Base-by-base conservation (phyloP, 1,284 basidiomycete species). In the Schizophyllum commune region DNA sequence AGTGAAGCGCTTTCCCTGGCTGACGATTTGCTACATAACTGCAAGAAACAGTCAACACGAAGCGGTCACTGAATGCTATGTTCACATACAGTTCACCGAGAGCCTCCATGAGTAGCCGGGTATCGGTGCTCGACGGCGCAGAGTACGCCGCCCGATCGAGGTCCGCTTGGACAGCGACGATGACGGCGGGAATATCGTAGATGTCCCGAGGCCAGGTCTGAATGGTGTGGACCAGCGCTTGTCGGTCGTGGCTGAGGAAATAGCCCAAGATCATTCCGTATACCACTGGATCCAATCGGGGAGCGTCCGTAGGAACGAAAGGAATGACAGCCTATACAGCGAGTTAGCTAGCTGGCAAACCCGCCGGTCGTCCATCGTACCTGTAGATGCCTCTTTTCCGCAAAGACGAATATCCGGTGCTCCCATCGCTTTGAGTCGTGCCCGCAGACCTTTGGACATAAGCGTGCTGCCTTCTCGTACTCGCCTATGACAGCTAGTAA, bases 201-300 rank as follows among this genome's bases (percentile, higher is more conserved):
- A 98, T 92, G 11, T 90, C 88, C 34, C 81, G 83, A 2, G 96
- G 95, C 97, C 97, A 99, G 39, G 86, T 83, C 63, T 85, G 86
- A 68, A 98, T 86, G 1, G 89, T 95, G 65, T 82, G 78, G 9
- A 94, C 75, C 11, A 99, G 77, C 1, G 85, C 81, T 89, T 95
- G 62, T 68, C 82, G 84, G 71, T 98, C 91, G 61, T 91, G 83
- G 1, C 84, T 80, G 15, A 99, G 76, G 70, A 95, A 92, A 71
- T 98, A 85, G 0, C 88, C 93, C 1, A 99, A 80, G 55, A 98
- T 88, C 91, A 98, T 94, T 72, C 97, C 96, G 73, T 99, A 99
- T 3, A 97, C 92, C 32, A 94, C 72, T 65, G 87, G 86, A 56
- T 88, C 85, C 13, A 99, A 81, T 58, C 85, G 86, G 0, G 96